These are phyloP conservation scores for Hypholoma fasciculare DNA, from an alignment of 768 basidiomycete species.

Conservation along the genomic window DNA sequence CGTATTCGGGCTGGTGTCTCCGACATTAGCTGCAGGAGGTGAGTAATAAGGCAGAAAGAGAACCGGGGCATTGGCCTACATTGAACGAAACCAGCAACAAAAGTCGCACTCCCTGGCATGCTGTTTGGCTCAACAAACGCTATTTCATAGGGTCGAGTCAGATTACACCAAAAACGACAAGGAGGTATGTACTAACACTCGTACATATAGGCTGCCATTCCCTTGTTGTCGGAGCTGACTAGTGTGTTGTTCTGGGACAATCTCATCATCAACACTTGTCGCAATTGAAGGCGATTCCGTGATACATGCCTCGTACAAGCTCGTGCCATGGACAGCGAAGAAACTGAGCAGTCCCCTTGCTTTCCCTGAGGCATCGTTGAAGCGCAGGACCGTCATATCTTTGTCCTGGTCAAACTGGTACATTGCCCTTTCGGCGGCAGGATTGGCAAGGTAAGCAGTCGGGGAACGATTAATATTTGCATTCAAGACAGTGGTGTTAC, in stretches of 20 bases:
- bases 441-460: slow-evolving; percentile 76
- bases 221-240: slow-evolving; percentile 83
- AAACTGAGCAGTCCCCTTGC: slow-evolving; percentile 71
- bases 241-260: slow-evolving; percentile 70
- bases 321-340: slow-evolving; percentile 80
- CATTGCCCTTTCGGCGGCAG: slow-evolving; percentile 61
- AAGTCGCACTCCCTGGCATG: slow-evolving; percentile 68
- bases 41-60: slow-evolving; percentile 7
- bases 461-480: slow-evolving; percentile 79
- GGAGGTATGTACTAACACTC: slow-evolving; percentile 47
- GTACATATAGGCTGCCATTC: slow-evolving; percentile 81
- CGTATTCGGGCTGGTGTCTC: slow-evolving; percentile 82
- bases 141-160: slow-evolving; percentile 22
- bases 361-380: slow-evolving; percentile 58
- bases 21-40: slow-evolving; percentile 63
- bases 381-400: slow-evolving; percentile 65
- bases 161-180: background rate
- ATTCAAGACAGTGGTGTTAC: slow-evolving; percentile 67
- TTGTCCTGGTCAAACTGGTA: slow-evolving; percentile 78
- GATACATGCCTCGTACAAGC: slow-evolving; percentile 62
- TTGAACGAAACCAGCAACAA: slow-evolving; percentile 77
- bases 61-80: slow-evolving; percentile 39
- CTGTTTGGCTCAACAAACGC: slow-evolving; percentile 62
- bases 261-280: background rate
- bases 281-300: background rate